Conservation (phyloP, 2,329 filamentous ascomycete species). For the Domatiomyces globalis region DNA sequence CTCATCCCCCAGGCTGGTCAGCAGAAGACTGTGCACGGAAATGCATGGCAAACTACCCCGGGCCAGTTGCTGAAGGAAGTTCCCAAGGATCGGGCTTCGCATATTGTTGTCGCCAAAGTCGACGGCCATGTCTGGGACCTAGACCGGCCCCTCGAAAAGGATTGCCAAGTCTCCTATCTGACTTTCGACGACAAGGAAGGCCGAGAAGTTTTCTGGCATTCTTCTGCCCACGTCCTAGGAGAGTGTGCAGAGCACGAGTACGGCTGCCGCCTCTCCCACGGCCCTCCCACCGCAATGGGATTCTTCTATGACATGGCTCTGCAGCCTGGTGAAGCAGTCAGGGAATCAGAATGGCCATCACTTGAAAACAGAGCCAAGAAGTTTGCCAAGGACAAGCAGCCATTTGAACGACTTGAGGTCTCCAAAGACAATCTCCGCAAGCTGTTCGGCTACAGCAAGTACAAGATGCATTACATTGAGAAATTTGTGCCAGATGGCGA, state of each 20-base stretch:
- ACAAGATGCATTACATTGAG: slow-evolving; percentile 95
- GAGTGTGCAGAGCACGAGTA: slow-evolving; percentile 85
- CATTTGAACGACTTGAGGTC: slow-evolving; percentile 76
- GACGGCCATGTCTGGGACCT: slow-evolving; percentile 88
- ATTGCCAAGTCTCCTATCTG: slow-evolving; percentile 70
- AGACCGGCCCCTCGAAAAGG: slow-evolving; percentile 74
- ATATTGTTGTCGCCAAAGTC: slow-evolving; percentile 69
- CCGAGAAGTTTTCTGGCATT: slow-evolving; percentile 97
- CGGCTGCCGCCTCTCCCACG: slow-evolving; percentile 83
- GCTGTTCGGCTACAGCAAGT: slow-evolving; percentile 97
- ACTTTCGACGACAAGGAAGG: slow-evolving; percentile 64
- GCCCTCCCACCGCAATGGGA: slow-evolving; percentile 76
- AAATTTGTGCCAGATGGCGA: slow-evolving; percentile 81
- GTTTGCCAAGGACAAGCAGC: slow-evolving; percentile 93
- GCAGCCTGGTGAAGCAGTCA: slow-evolving; percentile 54
- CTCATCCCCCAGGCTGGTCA: slow-evolving; percentile 31
- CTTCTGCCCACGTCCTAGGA: slow-evolving; percentile 86
- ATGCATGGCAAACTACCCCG: slow-evolving; percentile 84
- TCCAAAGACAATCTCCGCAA: slow-evolving; percentile 83
- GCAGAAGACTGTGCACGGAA: slow-evolving; percentile 41
- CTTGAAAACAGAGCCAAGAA: slow-evolving; percentile 66
- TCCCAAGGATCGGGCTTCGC: slow-evolving; percentile 71
- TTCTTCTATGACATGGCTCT: slow-evolving; percentile 98
- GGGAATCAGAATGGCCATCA: slow-evolving; percentile 66
- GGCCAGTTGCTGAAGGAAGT: slow-evolving; percentile 63